These are phyloP conservation scores for Hyaloperonospora brassicae DNA, from an alignment of 352 stramenopile genomes.

Conservation along the genomic window DNA sequence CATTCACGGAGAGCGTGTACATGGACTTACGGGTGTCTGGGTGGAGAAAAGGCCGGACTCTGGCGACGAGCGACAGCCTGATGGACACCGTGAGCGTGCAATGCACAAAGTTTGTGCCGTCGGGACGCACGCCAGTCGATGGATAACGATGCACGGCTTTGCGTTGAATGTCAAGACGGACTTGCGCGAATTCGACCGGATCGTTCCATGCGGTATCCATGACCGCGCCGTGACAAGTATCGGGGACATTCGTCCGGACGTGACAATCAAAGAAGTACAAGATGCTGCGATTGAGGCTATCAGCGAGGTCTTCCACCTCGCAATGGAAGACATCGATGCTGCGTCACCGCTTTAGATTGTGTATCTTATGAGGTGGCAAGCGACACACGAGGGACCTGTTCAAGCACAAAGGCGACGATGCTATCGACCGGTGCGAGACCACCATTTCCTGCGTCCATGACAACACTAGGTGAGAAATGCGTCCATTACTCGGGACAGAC, in stretches of 20 bases:
- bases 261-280: slow-evolving; percentile 55
- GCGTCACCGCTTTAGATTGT: slow-evolving; percentile 31
- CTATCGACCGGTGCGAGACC: slow-evolving; percentile 58
- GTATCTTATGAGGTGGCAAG: slow-evolving; percentile 13
- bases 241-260: slow-evolving; percentile 39
- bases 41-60: slow-evolving; percentile 54
- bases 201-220: slow-evolving; percentile 95
- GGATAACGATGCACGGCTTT: slow-evolving; percentile 98
- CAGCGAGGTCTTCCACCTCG: slow-evolving; percentile 57
- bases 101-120: slow-evolving; percentile 95
- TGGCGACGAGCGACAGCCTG: slow-evolving; percentile 10
- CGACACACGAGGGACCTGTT: slow-evolving; percentile 20
- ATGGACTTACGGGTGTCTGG: slow-evolving; percentile 94
- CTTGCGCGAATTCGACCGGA: slow-evolving; percentile 90
- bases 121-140: slow-evolving; percentile 91
- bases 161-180: slow-evolving; percentile 94
- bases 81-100: slow-evolving; percentile 36
- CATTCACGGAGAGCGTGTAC: slow-evolving; percentile 85
- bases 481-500: too few relatives aligned
- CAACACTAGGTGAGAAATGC: slow-evolving; percentile 8
- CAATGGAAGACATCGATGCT: slow-evolving; percentile 42
- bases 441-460: slow-evolving; percentile 38
- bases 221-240: slow-evolving; percentile 83
- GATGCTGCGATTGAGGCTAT: slow-evolving; percentile 56
- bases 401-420: slow-evolving; percentile 34